Evolutionary conservation across 371 early-diverging fungal species (phyloP).

Genomic region (Lichtheimia ornata): DNA sequence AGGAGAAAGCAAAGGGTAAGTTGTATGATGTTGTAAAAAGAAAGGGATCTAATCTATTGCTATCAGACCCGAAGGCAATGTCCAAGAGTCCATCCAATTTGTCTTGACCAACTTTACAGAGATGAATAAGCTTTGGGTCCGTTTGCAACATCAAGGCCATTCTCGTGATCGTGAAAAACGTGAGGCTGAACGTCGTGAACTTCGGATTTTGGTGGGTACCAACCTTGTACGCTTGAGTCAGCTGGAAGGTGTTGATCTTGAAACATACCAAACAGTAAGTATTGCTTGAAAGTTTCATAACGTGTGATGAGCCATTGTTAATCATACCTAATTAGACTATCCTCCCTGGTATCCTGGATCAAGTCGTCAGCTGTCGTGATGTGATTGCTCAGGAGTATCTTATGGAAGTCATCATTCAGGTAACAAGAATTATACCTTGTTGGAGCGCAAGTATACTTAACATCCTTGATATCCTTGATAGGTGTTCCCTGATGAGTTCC

Average conservation of each 20-base stretch:
- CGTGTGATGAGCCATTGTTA: no score
- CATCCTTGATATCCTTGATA: constrained; percentile 11
- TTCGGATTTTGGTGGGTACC: constrained; percentile 93
- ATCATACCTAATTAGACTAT: constrained; percentile 49
- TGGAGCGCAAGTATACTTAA: neutral
- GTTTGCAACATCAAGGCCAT: constrained; percentile 95
- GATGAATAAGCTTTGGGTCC: constrained; percentile 99
- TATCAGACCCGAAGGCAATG: constrained; percentile 76
- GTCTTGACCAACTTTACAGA: constrained; percentile 95
- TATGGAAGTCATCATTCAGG: constrained; percentile 97
- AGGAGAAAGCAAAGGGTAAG: constrained; percentile 58
- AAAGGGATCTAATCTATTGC: neutral
- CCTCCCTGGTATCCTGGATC: constrained; percentile 90
- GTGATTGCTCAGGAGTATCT: constrained; percentile 98
- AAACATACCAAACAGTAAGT: constrained; percentile 73
- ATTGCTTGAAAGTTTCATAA: neutral
- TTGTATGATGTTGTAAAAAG: neutral
- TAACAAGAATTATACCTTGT: constrained; percentile 20
- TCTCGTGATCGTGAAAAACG: constrained; percentile 90
- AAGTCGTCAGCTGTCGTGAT: constrained; percentile 94
- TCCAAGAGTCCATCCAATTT: constrained; percentile 90
- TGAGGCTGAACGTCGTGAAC: constrained; percentile 92
- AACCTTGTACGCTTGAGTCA: constrained; percentile 93
- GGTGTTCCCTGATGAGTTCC: constrained; percentile 96
- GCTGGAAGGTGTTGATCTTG: constrained; percentile 83